phyloP scores from a whole-genome alignment of 23 red algal genomes.

The Agarophyton chilense region DNA sequence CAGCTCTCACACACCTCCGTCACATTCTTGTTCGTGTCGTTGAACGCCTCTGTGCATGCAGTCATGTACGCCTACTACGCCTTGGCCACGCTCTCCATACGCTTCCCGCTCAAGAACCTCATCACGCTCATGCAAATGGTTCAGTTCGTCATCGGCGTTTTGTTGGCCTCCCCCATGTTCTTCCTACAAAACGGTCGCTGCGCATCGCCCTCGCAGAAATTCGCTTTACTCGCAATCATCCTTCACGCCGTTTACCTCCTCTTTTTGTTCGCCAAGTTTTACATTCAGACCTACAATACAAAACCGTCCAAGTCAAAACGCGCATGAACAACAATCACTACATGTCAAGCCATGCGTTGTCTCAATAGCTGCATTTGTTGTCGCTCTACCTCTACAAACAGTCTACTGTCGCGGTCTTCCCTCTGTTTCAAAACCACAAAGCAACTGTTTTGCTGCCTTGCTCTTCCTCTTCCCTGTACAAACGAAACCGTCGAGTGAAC shows the following conservation, averaged over 20 bases:
- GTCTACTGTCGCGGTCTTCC: background rate
- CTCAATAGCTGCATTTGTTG: constrained; percentile 1
- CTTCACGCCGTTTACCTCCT: constrained; percentile 51
- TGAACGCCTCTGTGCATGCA: constrained; percentile 69
- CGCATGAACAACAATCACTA: background rate
- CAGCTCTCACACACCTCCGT: constrained; percentile 51
- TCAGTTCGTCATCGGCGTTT: constrained; percentile 64
- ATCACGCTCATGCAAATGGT: constrained; percentile 74
- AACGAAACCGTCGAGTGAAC: constrained; percentile 33
- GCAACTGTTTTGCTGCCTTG: constrained; percentile 1
- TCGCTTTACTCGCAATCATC: constrained; percentile 60
- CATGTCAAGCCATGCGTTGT: background rate
- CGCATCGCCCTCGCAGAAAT: constrained; percentile 49
- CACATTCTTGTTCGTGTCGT: constrained; percentile 64
- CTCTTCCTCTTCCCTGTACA: constrained; percentile 25
- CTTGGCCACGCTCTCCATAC: constrained; percentile 33
- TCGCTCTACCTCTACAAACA: constrained; percentile 4
- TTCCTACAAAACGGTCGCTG: constrained; percentile 48
- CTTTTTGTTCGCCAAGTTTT: constrained; percentile 70
- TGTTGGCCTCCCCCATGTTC: constrained; percentile 38
- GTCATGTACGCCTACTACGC: constrained; percentile 86
- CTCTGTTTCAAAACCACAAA: constrained; percentile 25
- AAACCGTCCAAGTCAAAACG: constrained; percentile 8
- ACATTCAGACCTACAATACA: constrained; percentile 39
- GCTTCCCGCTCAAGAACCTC: constrained; percentile 46